A percentile compares a stretch with the other conserved stretches of the same genome.
Conservation (phyloP, 2,329 filamentous ascomycete genomes). For the Macrophomina pseudophaseolina region DNA sequence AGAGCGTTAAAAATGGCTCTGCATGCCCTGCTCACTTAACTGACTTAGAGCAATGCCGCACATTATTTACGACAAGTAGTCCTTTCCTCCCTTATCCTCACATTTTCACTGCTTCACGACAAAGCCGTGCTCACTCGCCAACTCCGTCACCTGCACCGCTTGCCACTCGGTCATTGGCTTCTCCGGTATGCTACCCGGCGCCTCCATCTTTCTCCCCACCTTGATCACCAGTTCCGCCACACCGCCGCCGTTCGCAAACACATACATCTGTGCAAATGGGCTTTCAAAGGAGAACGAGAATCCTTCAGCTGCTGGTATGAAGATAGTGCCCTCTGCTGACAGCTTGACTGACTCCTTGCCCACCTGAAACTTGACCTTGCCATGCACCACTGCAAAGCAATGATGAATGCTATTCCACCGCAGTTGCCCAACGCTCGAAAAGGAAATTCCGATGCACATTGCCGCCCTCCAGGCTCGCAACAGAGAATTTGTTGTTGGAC, state of each 20-base stretch:
- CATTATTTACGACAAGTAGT: too few species aligned
- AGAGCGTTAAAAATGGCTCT: too few species aligned
- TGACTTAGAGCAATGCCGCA: too few species aligned
- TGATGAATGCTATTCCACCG: not conserved
- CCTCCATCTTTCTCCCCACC: slow-evolving; percentile 2
- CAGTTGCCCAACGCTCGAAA: not conserved
- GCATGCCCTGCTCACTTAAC: too few species aligned
- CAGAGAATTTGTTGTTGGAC: slow-evolving; percentile 56
- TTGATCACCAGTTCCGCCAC: slow-evolving; percentile 5
- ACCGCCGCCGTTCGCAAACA: not conserved
- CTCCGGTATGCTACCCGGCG: slow-evolving; percentile 4
- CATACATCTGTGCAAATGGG: slow-evolving; percentile 12
- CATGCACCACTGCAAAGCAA: slow-evolving; percentile 1
- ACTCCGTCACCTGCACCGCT: not conserved
- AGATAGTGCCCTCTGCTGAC: not conserved
- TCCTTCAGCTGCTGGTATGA: not conserved
- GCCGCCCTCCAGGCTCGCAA: slow-evolving; percentile 57
- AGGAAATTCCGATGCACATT: not conserved
- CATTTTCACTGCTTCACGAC: slow-evolving; percentile 2
- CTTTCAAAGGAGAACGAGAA: slow-evolving; percentile 10
- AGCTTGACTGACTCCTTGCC: not conserved
- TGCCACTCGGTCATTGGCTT: slow-evolving; percentile 4
- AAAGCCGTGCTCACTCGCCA: not conserved
- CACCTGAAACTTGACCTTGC: not conserved
- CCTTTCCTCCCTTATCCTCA: not conserved